phyloP scores from a whole-genome alignment of 345 rosid species.

The Rhodamnia rubescens region DNA sequence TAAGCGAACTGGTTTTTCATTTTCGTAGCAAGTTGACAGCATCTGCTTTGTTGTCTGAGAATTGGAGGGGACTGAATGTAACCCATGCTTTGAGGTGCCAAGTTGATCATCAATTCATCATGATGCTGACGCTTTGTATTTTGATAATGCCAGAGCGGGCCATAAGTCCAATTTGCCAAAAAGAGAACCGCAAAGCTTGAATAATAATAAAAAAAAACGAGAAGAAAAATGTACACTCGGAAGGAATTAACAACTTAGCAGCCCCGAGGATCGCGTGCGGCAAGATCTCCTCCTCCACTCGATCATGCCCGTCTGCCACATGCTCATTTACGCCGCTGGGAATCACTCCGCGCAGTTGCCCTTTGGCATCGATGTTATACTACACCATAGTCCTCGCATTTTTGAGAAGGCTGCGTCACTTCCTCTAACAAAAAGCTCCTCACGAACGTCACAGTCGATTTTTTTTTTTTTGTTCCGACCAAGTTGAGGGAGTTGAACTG shows the following conservation, averaged over 20 bases:
- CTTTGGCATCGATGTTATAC: slow-evolving; percentile 69
- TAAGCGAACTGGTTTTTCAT: not conserved
- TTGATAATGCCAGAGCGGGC: not conserved
- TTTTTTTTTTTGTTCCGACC: no score
- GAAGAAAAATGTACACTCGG: no score
- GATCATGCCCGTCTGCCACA: slow-evolving; percentile 33
- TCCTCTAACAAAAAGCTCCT: slow-evolving; percentile 33
- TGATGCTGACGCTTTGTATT: not conserved
- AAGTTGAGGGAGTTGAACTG: not conserved
- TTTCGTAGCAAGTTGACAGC: not conserved
- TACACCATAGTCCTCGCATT: slow-evolving; percentile 52
- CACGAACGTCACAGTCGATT: slow-evolving; percentile 40
- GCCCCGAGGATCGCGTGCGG: no score
- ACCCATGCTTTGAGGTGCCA: not conserved
- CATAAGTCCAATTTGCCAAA: no score
- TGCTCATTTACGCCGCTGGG: slow-evolving; percentile 46
- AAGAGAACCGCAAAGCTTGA: no score
- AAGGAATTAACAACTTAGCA: no score
- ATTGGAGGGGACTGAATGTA: not conserved
- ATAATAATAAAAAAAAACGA: no score
- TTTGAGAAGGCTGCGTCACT: slow-evolving; percentile 50
- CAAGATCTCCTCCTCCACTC: slow-evolving; percentile 33
- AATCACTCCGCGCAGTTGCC: slow-evolving; percentile 67
- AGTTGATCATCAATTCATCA: not conserved
- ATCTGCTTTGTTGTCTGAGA: not conserved